Evolutionary conservation across 768 basidiomycete species (phyloP).

Genomic region (Russula sp.): DNA sequence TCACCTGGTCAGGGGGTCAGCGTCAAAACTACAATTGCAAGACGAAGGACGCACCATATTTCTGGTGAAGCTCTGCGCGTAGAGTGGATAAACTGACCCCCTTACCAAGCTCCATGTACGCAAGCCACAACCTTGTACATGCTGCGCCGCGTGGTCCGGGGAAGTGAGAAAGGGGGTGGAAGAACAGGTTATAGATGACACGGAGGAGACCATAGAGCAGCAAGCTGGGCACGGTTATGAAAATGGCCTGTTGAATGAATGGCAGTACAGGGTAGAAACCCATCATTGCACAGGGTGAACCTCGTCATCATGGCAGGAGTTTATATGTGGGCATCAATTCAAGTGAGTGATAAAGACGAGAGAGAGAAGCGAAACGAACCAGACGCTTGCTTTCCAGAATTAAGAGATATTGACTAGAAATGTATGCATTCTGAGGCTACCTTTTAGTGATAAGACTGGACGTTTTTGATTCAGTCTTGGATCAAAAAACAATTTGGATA

Average conservation of each 20-base stretch:
- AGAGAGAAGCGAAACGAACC: too few species aligned
- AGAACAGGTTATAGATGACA: constrained; percentile 3
- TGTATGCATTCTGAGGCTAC: too few species aligned
- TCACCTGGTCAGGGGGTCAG: neutral
- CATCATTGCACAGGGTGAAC: neutral
- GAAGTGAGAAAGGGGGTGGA: constrained; percentile 12
- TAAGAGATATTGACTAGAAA: too few species aligned
- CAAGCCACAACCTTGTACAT: constrained; percentile 12
- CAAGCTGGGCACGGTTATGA: neutral
- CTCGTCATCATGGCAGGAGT: neutral
- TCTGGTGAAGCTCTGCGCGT: neutral
- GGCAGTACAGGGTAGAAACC: neutral
- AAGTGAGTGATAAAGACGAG: too few species aligned
- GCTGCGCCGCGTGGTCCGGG: constrained; percentile 11
- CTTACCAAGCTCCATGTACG: constrained; percentile 7
- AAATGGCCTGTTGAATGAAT: neutral
- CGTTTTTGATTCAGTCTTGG: too few species aligned
- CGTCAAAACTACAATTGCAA: neutral
- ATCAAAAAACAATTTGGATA: too few species aligned
- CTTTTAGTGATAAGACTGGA: too few species aligned
- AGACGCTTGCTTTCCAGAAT: too few species aligned
- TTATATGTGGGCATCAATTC: neutral
- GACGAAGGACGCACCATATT: neutral
- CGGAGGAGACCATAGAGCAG: neutral
- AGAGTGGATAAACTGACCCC: constrained; percentile 3